Evolutionary conservation across 2,329 filamentous ascomycete genomes (phyloP).

Genomic region (Cladosporium sp.): DNA sequence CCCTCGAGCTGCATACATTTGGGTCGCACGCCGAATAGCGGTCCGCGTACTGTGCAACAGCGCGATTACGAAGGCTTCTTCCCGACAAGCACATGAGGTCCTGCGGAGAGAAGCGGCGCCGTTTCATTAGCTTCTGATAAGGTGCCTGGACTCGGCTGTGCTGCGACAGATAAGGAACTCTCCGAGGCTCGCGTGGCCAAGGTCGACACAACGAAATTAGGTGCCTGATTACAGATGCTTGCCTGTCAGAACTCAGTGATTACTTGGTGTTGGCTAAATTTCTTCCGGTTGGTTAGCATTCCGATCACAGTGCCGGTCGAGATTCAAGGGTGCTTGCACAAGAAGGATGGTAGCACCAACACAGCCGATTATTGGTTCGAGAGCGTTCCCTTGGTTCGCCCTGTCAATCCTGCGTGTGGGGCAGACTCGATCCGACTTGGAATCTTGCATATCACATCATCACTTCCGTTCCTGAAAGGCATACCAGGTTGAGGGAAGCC

Average conservation of each 20-base stretch:
- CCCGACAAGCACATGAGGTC: slow-evolving; percentile 6
- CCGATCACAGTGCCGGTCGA: not conserved
- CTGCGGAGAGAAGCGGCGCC: slow-evolving; percentile 7
- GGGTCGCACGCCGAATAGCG: slow-evolving; percentile 8
- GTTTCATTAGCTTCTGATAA: slow-evolving; percentile 11
- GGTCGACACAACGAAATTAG: not conserved
- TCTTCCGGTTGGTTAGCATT: not conserved
- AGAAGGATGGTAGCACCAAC: slow-evolving; percentile 9
- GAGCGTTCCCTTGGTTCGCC: not conserved
- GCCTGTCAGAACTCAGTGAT: not conserved
- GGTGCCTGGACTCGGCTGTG: slow-evolving; percentile 3
- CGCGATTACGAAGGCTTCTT: slow-evolving; percentile 6
- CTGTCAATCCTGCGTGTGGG: not conserved
- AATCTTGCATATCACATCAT: not conserved
- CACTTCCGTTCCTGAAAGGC: not conserved
- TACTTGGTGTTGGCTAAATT: not conserved
- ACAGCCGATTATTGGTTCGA: slow-evolving; percentile 6
- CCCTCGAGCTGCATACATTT: slow-evolving; percentile 7
- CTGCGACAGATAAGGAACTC: slow-evolving; percentile 1
- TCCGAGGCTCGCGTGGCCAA: not conserved
- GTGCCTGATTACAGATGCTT: not conserved
- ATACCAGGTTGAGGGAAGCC: not conserved
- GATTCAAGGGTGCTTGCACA: slow-evolving; percentile 1
- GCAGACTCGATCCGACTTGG: not conserved
- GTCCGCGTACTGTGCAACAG: slow-evolving; percentile 12